These are phyloP conservation scores for Hypericum perforatum DNA, from an alignment of 345 rosid genomes.

Conservation along the genomic window DNA sequence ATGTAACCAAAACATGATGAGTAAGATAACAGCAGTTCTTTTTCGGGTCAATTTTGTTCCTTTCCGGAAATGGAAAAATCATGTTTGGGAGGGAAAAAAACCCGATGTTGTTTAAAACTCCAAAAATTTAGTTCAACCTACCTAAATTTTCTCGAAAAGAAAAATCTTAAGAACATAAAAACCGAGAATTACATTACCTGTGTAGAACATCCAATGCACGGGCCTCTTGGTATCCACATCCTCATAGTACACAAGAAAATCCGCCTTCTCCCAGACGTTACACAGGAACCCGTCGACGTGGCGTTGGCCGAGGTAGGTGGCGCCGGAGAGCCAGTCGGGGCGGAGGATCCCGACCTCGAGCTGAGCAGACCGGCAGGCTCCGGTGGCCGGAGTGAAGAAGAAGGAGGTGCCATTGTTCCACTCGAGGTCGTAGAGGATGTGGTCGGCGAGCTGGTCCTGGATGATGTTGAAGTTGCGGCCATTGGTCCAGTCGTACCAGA, in stretches of 20 bases:
- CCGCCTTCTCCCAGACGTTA: constrained; percentile 33
- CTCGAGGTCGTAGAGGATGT: constrained; percentile 17
- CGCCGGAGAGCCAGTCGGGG: constrained; percentile 33
- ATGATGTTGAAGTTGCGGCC: constrained; percentile 42
- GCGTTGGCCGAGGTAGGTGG: constrained; percentile 23
- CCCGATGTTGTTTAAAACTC: too few relatives aligned
- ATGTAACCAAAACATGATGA: too few relatives aligned
- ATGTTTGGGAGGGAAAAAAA: too few relatives aligned
- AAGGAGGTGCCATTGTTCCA: constrained; percentile 36
- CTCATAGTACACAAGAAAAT: constrained; percentile 30
- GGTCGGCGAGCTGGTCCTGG: constrained; percentile 25
- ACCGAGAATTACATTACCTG: constrained; percentile 9
- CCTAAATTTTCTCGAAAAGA: not conserved
- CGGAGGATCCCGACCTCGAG: constrained; percentile 28
- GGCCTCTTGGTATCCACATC: constrained; percentile 24
- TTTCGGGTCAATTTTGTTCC: too few relatives aligned
- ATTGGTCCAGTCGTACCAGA: constrained; percentile 59
- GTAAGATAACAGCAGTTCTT: too few relatives aligned
- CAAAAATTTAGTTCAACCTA: too few relatives aligned
- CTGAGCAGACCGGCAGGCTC: constrained; percentile 10
- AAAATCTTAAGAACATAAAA: not conserved
- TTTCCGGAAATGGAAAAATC: too few relatives aligned
- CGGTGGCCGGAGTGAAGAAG: constrained; percentile 13
- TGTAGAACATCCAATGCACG: constrained; percentile 27
- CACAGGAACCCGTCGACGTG: constrained; percentile 29